Percentiles rank a stretch among this genome's conserved stretches.
phyloP scores from a whole-genome alignment of 371 early-diverging fungal genomes.

The Mucor mucedo region DNA sequence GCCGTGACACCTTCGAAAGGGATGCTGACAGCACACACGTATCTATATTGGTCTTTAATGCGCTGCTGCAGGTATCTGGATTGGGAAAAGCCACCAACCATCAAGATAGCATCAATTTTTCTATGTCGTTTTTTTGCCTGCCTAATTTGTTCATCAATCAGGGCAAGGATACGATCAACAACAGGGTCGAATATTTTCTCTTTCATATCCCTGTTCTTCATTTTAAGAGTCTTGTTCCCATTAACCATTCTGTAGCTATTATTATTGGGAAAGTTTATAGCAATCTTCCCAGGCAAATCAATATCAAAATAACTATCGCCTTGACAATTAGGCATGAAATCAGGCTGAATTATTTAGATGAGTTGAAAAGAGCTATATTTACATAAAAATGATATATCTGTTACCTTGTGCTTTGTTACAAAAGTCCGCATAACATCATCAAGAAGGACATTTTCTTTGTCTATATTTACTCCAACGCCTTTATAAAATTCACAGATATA shows the following conservation, averaged over 20 bases:
- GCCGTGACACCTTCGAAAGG: constrained; percentile 35
- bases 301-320: too few species aligned
- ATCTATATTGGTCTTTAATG: constrained; percentile 5
- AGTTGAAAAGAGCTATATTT: too few species aligned
- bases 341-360: too few species aligned
- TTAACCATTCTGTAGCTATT: neutral
- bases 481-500: neutral
- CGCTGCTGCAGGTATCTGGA: constrained; percentile 1
- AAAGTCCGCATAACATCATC: neutral
- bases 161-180: neutral
- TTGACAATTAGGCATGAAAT: too few species aligned
- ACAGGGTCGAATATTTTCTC: neutral
- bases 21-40: constrained; percentile 23
- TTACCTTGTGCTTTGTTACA: too few species aligned
- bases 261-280: too few species aligned
- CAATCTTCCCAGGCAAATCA: too few species aligned
- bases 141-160: constrained; percentile 28
- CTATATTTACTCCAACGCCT: neutral
- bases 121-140: neutral
- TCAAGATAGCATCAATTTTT: neutral
- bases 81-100: constrained; percentile 9
- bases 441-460: neutral
- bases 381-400: too few species aligned
- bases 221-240: neutral
- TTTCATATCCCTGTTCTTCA: neutral